phyloP scores from a whole-genome alignment of 345 rosid genomes.

The Lenwebbia sp. region DNA sequence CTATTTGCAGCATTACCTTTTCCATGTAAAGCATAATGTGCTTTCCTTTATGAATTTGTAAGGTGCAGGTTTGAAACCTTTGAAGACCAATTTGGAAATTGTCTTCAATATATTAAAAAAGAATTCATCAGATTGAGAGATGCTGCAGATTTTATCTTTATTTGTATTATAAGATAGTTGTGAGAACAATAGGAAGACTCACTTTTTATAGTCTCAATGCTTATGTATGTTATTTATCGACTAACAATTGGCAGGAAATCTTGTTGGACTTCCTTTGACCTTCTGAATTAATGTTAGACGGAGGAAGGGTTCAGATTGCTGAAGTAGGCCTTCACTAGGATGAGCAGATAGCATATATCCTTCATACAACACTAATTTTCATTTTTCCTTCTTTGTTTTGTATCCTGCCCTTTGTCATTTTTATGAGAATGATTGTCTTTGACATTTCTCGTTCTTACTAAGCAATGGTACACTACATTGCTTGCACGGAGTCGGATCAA shows the following conservation, averaged over 20 bases:
- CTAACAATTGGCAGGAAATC: neutral
- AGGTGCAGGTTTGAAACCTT: neutral
- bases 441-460: constrained; percentile 51
- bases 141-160: neutral
- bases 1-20: too few species aligned
- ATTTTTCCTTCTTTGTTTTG: constrained; percentile 1
- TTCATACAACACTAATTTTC: neutral
- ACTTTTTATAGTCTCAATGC: neutral
- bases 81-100: neutral
- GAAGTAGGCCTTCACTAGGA: constrained; percentile 28
- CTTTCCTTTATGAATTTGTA: neutral
- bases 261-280: neutral
- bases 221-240: neutral
- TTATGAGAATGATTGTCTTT: constrained; percentile 18
- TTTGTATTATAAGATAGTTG: neutral
- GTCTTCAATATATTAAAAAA: neutral
- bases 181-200: neutral
- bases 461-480: constrained; percentile 55
- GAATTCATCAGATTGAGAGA: neutral
- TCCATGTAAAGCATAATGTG: too few species aligned
- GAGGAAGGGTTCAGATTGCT: constrained; percentile 56
- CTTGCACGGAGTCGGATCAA: constrained; percentile 71
- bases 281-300: constrained; percentile 25
- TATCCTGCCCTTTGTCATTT: neutral
- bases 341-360: constrained; percentile 68